These are phyloP conservation scores for Helianthus annuus DNA, from an alignment of 129 eudicot species.

Conservation along the genomic window HanXRQr2.0-SUNRISE NC_035446.2:130609079-130609578, in stretches of 20 bases:
- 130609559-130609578: too few relatives aligned
- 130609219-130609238: conserved; percentile 27
- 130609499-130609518: too few relatives aligned
- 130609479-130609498: too few relatives aligned
- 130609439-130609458: too few relatives aligned
- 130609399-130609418: conserved; percentile 28
- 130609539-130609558: too few relatives aligned
- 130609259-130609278: not conserved
- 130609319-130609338: not conserved
- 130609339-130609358: conserved; percentile 22
- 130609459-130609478: too few relatives aligned
- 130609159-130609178: conserved; percentile 15
- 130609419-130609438: too few relatives aligned
- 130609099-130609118: not conserved
- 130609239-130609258: conserved; percentile 9
- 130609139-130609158: not conserved
- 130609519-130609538: too few relatives aligned
- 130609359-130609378: conserved; percentile 20
- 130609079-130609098: conserved; percentile 21
- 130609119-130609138: conserved; percentile 21
- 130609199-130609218: conserved; percentile 10
- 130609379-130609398: not conserved
- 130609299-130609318: too few relatives aligned
- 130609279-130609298: too few relatives aligned
- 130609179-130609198: conserved; percentile 23